phyloP scores from a whole-genome alignment of 2,329 filamentous ascomycete genomes.

The Beauveria pseudobassiana region DNA sequence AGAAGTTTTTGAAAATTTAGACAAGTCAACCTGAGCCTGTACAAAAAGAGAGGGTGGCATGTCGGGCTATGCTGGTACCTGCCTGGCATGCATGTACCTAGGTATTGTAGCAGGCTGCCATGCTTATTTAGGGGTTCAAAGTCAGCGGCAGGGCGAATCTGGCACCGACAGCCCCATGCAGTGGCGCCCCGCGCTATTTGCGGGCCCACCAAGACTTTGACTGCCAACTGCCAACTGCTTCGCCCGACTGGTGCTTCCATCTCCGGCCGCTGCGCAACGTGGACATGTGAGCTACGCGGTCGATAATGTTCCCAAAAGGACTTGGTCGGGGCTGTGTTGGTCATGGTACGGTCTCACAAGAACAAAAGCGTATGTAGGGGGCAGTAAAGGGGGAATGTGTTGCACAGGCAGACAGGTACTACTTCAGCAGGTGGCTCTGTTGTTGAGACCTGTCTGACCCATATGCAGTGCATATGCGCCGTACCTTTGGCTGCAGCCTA shows the following conservation, averaged over 20 bases:
- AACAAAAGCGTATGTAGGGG: neutral
- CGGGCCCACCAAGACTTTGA: too few relatives aligned
- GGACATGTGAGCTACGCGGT: neutral
- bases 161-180: neutral
- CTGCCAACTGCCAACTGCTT: neutral
- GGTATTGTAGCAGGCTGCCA: too few relatives aligned
- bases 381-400: neutral
- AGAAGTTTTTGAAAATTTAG: too few relatives aligned
- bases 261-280: neutral
- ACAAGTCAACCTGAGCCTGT: too few relatives aligned
- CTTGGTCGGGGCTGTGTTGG: neutral
- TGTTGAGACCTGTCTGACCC: neutral
- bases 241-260: conserved; percentile 12
- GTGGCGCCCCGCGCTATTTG: neutral
- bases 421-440: neutral
- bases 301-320: neutral
- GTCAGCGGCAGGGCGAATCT: neutral
- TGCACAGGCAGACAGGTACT: neutral
- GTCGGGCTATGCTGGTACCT: too few relatives aligned
- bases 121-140: too few relatives aligned
- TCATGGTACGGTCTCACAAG: neutral
- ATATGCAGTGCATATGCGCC: neutral
- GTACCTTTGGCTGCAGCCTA: too few relatives aligned
- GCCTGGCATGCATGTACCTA: too few relatives aligned
- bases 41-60: too few relatives aligned